phyloP scores from a whole-genome alignment of 2,329 filamentous ascomycete species.

The Paecilomyces variotii region DNA sequence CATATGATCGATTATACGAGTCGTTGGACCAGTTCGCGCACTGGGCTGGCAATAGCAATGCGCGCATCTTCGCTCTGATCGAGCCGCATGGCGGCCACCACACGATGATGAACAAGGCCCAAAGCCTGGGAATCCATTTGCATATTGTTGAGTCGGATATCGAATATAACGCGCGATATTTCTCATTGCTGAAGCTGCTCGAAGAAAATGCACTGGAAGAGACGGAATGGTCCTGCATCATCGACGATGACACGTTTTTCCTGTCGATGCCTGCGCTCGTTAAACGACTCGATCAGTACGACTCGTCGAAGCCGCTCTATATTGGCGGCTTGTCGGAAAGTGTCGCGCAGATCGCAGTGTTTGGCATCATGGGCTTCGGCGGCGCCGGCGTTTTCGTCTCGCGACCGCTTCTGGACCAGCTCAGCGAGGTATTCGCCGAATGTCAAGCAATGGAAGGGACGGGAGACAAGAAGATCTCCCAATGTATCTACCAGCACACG shows the following conservation, averaged over 20 bases:
- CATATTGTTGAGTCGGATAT: conserved; percentile 24
- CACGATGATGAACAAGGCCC: conserved; percentile 26
- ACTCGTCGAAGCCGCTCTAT: conserved; percentile 45
- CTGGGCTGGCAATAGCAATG: conserved; percentile 47
- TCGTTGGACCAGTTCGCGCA: conserved; percentile 47
- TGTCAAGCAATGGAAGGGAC: conserved; percentile 41
- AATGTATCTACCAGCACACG: conserved; percentile 51
- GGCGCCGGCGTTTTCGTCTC: conserved; percentile 55
- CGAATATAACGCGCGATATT: conserved; percentile 45
- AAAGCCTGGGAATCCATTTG: conserved; percentile 36
- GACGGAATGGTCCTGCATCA: conserved; percentile 49
- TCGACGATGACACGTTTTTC: conserved; percentile 60
- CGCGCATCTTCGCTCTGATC: conserved; percentile 46
- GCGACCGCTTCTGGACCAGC: conserved; percentile 41
- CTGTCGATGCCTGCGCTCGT: conserved; percentile 46
- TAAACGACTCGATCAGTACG: conserved; percentile 40
- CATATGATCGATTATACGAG: conserved; percentile 41
- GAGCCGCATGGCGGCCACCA: conserved; percentile 32
- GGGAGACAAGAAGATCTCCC: conserved; percentile 50
- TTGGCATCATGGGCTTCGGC: conserved; percentile 54
- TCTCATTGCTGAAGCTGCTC: conserved; percentile 47
- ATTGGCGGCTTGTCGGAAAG: conserved; percentile 53
- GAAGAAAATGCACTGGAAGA: conserved; percentile 35
- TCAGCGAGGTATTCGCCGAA: conserved; percentile 41
- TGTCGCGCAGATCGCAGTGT: conserved; percentile 42